These are phyloP conservation scores for Xylaria sp. DNA, from an alignment of 2,329 filamentous ascomycete species.

Conservation along the genomic window DNA sequence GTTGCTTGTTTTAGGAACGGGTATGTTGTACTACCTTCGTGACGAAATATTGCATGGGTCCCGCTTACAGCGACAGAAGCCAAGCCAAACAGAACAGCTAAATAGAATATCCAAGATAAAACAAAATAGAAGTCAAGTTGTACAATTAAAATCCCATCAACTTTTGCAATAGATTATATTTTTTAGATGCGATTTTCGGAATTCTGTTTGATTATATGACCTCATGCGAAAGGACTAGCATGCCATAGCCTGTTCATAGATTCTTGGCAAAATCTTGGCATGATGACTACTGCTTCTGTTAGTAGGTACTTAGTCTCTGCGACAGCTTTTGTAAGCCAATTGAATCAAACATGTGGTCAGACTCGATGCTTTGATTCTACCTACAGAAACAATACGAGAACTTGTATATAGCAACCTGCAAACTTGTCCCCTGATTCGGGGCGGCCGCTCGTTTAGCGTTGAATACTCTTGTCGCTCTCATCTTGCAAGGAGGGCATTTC, in stretches of 20 bases:
- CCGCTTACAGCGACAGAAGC: no score
- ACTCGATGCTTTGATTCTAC: background rate
- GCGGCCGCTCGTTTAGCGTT: slow-evolving; percentile 21
- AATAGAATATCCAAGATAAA: no score
- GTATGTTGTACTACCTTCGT: background rate
- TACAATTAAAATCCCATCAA: no score
- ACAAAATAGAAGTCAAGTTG: no score
- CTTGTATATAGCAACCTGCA: background rate
- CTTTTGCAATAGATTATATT: no score
- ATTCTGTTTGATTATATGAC: no score
- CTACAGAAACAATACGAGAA: background rate
- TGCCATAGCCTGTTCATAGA: no score
- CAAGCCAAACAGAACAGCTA: no score
- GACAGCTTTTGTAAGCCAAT: slow-evolving; percentile 10
- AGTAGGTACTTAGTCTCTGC: background rate
- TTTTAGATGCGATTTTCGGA: no score
- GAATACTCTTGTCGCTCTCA: background rate
- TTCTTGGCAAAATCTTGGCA: no score
- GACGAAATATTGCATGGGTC: slow-evolving; percentile 1
- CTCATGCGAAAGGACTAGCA: no score
- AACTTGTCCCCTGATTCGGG: slow-evolving; percentile 4
- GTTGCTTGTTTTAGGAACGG: background rate
- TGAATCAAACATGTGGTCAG: background rate
- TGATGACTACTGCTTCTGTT: background rate
- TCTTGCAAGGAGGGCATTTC: slow-evolving; percentile 2